Percentiles rank a stretch among this genome's conserved stretches.
Conservation (phyloP, 768 basidiomycete species). For the Suillus sp. region DNA sequence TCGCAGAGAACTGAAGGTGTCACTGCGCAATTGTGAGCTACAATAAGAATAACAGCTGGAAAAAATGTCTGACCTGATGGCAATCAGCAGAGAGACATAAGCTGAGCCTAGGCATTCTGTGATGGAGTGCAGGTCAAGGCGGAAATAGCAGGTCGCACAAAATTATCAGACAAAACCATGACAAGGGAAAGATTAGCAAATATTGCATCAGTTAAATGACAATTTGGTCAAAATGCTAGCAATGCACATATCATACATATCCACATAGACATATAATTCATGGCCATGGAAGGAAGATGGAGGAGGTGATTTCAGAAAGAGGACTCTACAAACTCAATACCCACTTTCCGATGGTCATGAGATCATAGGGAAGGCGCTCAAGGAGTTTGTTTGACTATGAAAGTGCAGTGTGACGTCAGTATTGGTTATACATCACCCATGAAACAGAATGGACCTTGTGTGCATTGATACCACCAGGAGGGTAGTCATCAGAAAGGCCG, state of each 20-base stretch:
- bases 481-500: conserved; percentile 76
- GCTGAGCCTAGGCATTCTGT: conserved; percentile 84
- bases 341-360: conserved; percentile 83
- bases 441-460: conserved; percentile 55
- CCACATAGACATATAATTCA: conserved; percentile 74
- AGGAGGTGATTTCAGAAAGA: neutral
- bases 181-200: neutral
- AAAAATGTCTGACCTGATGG: conserved; percentile 71
- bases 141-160: neutral
- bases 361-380: conserved; percentile 74
- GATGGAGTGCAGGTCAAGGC: conserved; percentile 79
- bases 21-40: conserved; percentile 47
- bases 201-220: neutral
- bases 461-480: conserved; percentile 67
- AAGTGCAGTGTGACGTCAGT: neutral
- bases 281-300: conserved; percentile 50
- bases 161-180: neutral
- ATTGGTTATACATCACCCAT: neutral
- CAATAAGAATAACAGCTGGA: neutral
- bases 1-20: conserved; percentile 93
- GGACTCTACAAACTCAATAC: conserved; percentile 13
- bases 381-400: conserved; percentile 72
- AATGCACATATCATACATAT: conserved; percentile 64
- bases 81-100: conserved; percentile 86
- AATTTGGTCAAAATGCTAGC: neutral